Base-by-base conservation (phyloP, 352 stramenopile species). In the Phytophthora litchii region DNA sequence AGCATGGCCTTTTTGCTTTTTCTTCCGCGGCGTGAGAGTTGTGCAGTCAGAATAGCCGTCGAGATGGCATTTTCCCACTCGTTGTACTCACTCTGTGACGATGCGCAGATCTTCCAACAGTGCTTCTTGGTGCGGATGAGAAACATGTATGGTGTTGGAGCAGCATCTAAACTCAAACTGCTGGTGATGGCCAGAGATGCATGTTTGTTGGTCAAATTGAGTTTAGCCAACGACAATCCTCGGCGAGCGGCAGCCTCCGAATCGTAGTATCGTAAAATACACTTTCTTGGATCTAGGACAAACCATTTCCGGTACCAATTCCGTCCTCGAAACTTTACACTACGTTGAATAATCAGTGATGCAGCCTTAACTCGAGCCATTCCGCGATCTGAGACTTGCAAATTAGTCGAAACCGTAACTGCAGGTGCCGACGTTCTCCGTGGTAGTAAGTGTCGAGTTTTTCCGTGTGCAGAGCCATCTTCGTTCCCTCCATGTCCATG, bases 251-350 rank as follows among this genome's bases (percentile, higher is more conserved):
- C 69, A 31, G 66, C 57, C 61, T 92, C 80, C 3, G 80, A 89
- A 50, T 92, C 83, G 60, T 91, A 92, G 38, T 88, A 92, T 4
- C 80, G 79, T 45, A 92, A 35, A 0, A 86, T 46, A n/a, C 73
- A 76, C 62, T 91, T 89, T 20, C 60, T 65, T 6, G 62, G 67
- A 50, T 92, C 79, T 7, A 92, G 49, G 1, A 89, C 78, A 55
- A 92, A 89, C 83, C 83, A 92, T 60, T 92, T 92, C 37, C 80
- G 76, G 36, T 92, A 92, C 83, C 83, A 92, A 43, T 88, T 77
- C 4, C 75, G 70, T 17, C 81, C 80, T 8, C 78, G 80, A 25
- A 89, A 89, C 51, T 89, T 89, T 34, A 89, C 67, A 53, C 72
- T 83, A 37, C 83, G 78, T 55, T 92, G 76, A 25, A 92, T 74